Base-by-base conservation (phyloP, 2,329 filamentous ascomycete species). In the Alternaria alternata region DNA sequence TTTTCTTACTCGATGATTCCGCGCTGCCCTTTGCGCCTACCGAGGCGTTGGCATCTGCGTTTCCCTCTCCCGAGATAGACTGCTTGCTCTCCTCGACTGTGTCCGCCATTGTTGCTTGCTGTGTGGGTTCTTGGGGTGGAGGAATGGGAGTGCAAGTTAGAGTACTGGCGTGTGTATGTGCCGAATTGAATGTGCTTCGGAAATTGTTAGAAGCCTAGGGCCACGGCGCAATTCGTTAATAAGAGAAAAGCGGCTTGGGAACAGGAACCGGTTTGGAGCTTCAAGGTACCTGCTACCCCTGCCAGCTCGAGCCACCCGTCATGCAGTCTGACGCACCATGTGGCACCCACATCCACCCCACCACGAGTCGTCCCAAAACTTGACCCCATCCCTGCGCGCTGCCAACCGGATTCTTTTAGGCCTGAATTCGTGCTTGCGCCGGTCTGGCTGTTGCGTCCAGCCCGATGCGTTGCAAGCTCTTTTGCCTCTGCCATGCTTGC, bases 1-100 rank as follows among this genome's bases (percentile, higher is more conserved):
- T 78, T 78, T 79, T 80, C 78, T 80, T 77, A 78, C 76, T 78
- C 72, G 74, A 75, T 74, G 72, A 77, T 71, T 78, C 75, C 51
- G 74, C 75, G 60, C 62, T 75, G 59, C 74, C 76, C 63, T 74
- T 76, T 66, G 65, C 76, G 65, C 76, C 75, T 47, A 76, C 43
- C 22, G 73, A 76, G 51, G 75, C 76, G 62, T 72, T 73, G 67
- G 71, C 75, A 64, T 77, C 69, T 49, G 76, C 76, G 65, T 78
- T 70, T 63, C 76, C 76, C 70, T 78, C 74, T 71, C 75, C 76
- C 41, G 72, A 60, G 53, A 77, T 46, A 55, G 76, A 77, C 48
- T 74, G 67, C 73, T 77, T 78, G 61, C 64, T 75, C 64, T 78
- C 76, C 59, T 78, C 76, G 60, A 73, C 70, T 24, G 75, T 78